Percentiles rank a stretch among this genome's conserved stretches.
Conservation (phyloP, 192 early-diverging fungal species). For the Coemansia sp. region DNA sequence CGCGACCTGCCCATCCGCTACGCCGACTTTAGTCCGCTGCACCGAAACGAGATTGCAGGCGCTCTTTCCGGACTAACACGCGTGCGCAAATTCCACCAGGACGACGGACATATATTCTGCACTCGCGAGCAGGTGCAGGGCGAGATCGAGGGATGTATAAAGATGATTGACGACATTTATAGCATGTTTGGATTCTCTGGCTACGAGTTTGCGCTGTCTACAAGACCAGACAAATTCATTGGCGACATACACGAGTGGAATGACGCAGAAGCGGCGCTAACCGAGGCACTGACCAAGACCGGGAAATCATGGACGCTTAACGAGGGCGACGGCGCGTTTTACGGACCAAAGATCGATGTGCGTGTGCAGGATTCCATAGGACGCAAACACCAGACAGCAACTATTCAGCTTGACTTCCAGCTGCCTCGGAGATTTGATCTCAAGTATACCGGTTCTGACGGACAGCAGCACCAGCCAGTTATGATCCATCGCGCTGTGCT, state of each 20-base stretch:
- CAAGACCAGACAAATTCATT: conserved; percentile 74
- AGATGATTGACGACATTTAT: conserved; percentile 79
- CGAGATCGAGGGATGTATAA: conserved; percentile 79
- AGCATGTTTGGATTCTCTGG: conserved; percentile 72
- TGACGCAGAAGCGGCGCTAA: conserved; percentile 72
- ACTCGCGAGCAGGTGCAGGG: conserved; percentile 69
- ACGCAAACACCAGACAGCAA: conserved; percentile 88
- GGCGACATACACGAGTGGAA: conserved; percentile 77
- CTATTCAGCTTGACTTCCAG: conserved; percentile 95
- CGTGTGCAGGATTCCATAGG: conserved; percentile 79
- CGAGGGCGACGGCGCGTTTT: conserved; percentile 91
- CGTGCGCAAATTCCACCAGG: conserved; percentile 94
- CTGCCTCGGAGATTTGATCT: conserved; percentile 83
- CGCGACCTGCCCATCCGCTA: conserved; percentile 85
- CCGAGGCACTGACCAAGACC: conserved; percentile 64
- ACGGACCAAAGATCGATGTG: conserved; percentile 96
- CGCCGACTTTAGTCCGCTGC: conserved; percentile 92
- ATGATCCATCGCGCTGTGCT: conserved; percentile 95
- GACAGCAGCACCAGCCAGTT: conserved; percentile 69
- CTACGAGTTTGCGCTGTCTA: conserved; percentile 80
- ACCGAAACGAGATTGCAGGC: conserved; percentile 91
- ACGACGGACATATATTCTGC: conserved; percentile 97
- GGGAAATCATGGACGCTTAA: conserved; percentile 69
- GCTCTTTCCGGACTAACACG: conserved; percentile 87
- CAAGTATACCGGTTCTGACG: conserved; percentile 71